Evolutionary conservation across 179 eudicot genomes (phyloP), one percentile per base, ranked within the genome.

Genomic region (Pouteria campechiana): DNA sequence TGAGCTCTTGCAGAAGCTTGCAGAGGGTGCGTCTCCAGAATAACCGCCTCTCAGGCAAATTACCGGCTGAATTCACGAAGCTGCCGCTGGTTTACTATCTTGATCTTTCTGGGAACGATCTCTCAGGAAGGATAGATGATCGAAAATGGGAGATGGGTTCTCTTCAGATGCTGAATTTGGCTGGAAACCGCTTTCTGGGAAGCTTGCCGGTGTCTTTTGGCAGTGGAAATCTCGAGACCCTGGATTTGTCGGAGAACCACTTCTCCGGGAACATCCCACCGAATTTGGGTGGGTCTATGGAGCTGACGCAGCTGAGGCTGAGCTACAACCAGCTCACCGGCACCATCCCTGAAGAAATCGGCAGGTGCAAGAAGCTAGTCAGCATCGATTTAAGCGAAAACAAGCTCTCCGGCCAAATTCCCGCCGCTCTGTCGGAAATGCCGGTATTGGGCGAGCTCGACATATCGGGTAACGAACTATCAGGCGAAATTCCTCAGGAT

Each of bases 361-460:
- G 74, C 41, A 68, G 48, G 6, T 85, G 95, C 24, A 52, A 54
- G 44, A 85, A 75, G 78, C 63, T 85, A 2, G 95, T 78, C 33
- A 62, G 50, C 22, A 32, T 85, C 39, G 76, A 85, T 61, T 68
- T 85, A 18, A 78, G 88, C 48, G 64, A 67, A 22, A 85, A 85
- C 42, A 50, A 52, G 23, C 75, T 85, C 8, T 44, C 32, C 17
- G 95, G 93, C 5, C 37, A 19, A 24, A 75, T 85, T 44, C 88
- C 93, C 0, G 11, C 14, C 2, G 49, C 63, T 15, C 44, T 85
- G 17, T 72, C 80, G 6, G 67, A 48, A 44, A 61, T 88, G 80
- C 93, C 84, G 3, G 93, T 84, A 18, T 68, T 88, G 2, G 83
- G 97, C 10, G 76, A 64, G 46, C 67, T 88, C 7, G 97, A 88